Evolutionary conservation across 2,329 filamentous ascomycete species (phyloP).

Genomic region (Triangularia verruculosa): DNA sequence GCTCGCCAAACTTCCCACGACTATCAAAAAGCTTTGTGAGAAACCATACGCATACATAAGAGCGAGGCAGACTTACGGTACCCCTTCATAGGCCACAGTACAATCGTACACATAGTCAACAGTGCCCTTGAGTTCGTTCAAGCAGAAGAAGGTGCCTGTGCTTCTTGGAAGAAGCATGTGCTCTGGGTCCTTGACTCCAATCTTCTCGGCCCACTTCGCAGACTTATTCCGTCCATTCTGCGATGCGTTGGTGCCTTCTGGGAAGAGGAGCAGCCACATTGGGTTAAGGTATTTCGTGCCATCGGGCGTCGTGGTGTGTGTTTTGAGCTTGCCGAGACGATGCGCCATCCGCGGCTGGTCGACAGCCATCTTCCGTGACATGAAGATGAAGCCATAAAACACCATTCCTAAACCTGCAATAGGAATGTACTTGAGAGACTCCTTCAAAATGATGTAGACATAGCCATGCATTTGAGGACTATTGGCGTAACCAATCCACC

Average conservation of each 20-base stretch:
- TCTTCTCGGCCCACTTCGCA: slow-evolving; percentile 72
- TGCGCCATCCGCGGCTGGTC: slow-evolving; percentile 74
- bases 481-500: slow-evolving; percentile 89
- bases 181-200: slow-evolving; percentile 66
- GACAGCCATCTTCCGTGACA: slow-evolving; percentile 83
- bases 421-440: slow-evolving; percentile 78
- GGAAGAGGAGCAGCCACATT: slow-evolving; percentile 89
- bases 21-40: slow-evolving; percentile 39
- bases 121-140: slow-evolving; percentile 69
- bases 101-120: slow-evolving; percentile 89
- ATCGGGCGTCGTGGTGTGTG: slow-evolving; percentile 49
- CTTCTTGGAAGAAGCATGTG: slow-evolving; percentile 76
- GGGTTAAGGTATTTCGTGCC: slow-evolving; percentile 62
- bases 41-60: neutral
- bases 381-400: slow-evolving; percentile 87
- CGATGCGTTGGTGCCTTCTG: slow-evolving; percentile 81
- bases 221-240: slow-evolving; percentile 68
- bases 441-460: slow-evolving; percentile 87
- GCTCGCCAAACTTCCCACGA: slow-evolving; percentile 80
- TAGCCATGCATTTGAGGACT: slow-evolving; percentile 74
- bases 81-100: slow-evolving; percentile 91
- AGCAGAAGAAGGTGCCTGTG: slow-evolving; percentile 75
- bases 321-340: slow-evolving; percentile 68
- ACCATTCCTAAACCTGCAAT: slow-evolving; percentile 77
- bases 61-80: slow-evolving; percentile 63